Conservation (phyloP, 1,284 basidiomycete species). For the Laetiporus sulphureus region DNA sequence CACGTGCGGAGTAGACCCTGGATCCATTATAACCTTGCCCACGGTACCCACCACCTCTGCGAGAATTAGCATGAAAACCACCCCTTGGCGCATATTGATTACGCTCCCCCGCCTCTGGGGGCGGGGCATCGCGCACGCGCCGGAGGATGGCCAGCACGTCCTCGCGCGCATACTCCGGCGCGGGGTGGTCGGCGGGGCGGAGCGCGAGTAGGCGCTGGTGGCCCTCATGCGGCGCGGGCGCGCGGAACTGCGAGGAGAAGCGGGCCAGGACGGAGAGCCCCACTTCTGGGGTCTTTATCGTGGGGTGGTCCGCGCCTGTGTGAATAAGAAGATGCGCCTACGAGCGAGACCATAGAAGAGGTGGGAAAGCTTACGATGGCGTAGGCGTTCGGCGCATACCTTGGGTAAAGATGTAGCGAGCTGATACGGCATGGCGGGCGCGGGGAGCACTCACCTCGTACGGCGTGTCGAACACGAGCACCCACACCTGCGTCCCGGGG, state of each 20-base stretch:
- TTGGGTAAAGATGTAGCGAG: constrained; percentile 15
- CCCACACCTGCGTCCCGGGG: constrained; percentile 52
- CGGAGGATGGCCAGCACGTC: constrained; percentile 46
- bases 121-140: constrained; percentile 39
- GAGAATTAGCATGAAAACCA: too few relatives aligned
- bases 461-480: constrained; percentile 68
- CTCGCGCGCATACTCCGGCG: constrained; percentile 39
- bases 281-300: constrained; percentile 51
- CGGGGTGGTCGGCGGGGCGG: constrained; percentile 42
- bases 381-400: constrained; percentile 48
- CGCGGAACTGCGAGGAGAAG: constrained; percentile 50
- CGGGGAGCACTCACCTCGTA: constrained; percentile 49
- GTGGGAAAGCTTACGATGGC: constrained; percentile 34
- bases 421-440: not conserved
- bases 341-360: not conserved
- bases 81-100: too few relatives aligned
- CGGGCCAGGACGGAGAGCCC: constrained; percentile 51
- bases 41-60: not conserved
- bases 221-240: constrained; percentile 51
- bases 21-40: not conserved
- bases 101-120: too few relatives aligned
- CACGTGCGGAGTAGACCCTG: too few relatives aligned
- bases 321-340: constrained; percentile 1
- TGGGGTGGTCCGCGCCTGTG: constrained; percentile 61
- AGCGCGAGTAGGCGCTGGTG: constrained; percentile 53